These are phyloP conservation scores for Tillandsia fasciculata DNA, from an alignment of 176 grass and related monocot species.

Conservation along the genomic window DNA sequence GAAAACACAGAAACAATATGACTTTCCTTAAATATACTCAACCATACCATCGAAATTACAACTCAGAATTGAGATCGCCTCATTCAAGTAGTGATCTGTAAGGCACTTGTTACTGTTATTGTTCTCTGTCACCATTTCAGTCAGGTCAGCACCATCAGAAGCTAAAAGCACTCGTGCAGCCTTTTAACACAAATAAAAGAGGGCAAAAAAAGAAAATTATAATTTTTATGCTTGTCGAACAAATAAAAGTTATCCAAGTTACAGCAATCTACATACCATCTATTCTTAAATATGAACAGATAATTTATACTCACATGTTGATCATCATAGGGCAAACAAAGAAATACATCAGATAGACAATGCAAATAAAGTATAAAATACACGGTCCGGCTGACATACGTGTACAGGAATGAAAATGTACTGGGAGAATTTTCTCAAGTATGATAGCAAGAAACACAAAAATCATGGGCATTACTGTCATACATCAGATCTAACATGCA, in stretches of 20 bases:
- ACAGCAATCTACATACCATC: neutral
- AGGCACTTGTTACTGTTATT: conserved; percentile 16
- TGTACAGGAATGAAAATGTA: neutral
- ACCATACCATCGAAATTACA: conserved; percentile 46
- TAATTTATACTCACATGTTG: neutral
- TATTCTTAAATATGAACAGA: neutral
- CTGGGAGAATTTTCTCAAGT: neutral
- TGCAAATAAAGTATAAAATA: neutral
- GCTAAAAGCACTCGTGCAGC: conserved; percentile 46
- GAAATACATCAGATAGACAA: neutral
- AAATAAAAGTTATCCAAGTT: conserved; percentile 1
- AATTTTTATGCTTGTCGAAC: conserved; percentile 5
- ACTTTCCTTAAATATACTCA: neutral
- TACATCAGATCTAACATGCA: neutral
- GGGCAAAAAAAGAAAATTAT: conserved; percentile 28
- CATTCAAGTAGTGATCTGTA: conserved; percentile 37
- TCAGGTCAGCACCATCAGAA: conserved; percentile 21
- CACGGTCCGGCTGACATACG: neutral
- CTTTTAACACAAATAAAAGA: conserved; percentile 40
- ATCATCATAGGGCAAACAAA: neutral
- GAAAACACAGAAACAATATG: neutral
- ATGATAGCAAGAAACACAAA: neutral
- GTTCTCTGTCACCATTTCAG: conserved; percentile 20
- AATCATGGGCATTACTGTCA: neutral
- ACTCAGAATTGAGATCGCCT: conserved; percentile 56